Evolutionary conservation across 176 grass and related monocot species (phyloP), one percentile per base, ranked within the genome.

Genomic region (Cenchrus americanus): DNA sequence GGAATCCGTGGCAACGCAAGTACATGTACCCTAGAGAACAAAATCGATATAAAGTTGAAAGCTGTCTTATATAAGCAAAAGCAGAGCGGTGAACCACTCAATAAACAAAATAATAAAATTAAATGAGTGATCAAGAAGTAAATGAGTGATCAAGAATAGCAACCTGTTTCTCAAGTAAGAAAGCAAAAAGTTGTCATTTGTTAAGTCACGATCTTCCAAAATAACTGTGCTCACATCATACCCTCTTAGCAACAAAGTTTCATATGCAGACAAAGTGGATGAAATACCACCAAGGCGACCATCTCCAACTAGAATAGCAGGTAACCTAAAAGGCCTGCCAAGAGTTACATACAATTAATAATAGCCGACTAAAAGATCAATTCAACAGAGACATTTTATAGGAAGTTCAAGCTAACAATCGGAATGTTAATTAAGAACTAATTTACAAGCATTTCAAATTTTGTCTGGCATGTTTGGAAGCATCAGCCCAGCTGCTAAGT

Each of bases 231-330:
- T 77, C 48, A 98, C 90, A 90, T 98, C 95, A 91, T 98, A 98
- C 22, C 95, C 95, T 91, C 95, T 92, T 15, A 95, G 84, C 51
- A 86, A 82, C 47, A 98, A 82, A 82, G 88, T 88, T 82, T 98
- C 95, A 66, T 93, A 98, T 46, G 95, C 90, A 81, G 92, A 91
- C 81, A 98, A 88, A 84, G 95, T 98, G 59, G 90, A 87, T 63
- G 95, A 98, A 85, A 98, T 98, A 49, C 95, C 92, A 76, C 95
- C 95, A 54, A 98, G 84, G 73, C 84, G 86, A 4, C 95, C 95
- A 84, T 98, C 92, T 88, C 95, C 95, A 89, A 98, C 95, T 75
- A 98, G 90, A 83, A 98, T 81, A 42, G 76, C 89, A 63, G 95
- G 95, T 68, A 98, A 86, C 73, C 95, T 91, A 79, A 94, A 91